These are phyloP conservation scores for Stenogyne calaminthoides DNA, from an alignment of 305 asterid species.

Conservation along the genomic window DNA sequence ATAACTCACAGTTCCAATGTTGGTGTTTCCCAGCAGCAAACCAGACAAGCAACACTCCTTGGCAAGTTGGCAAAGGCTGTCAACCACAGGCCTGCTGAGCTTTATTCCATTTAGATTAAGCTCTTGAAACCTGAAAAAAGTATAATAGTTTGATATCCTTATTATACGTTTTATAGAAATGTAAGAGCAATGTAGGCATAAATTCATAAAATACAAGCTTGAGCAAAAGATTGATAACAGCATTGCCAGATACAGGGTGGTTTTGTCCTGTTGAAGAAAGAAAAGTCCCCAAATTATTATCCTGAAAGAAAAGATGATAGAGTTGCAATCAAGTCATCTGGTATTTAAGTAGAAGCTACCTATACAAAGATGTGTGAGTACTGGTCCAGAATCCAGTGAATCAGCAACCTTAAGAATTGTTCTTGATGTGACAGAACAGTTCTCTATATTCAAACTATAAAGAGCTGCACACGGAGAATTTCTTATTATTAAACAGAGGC, in stretches of 20 bases:
- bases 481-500: slow-evolving; percentile 19
- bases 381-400: slow-evolving; percentile 70
- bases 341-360: slow-evolving; percentile 46
- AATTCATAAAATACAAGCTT: slow-evolving; percentile 45
- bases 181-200: slow-evolving; percentile 15
- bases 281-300: slow-evolving; percentile 14
- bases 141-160: slow-evolving; percentile 20
- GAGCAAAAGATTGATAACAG: slow-evolving; percentile 54
- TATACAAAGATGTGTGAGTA: slow-evolving; percentile 69
- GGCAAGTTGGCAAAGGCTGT: slow-evolving; percentile 74
- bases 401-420: slow-evolving; percentile 87
- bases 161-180: slow-evolving; percentile 6
- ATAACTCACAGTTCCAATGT: slow-evolving; percentile 75
- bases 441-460: slow-evolving; percentile 76
- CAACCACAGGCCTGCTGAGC: slow-evolving; percentile 75
- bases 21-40: slow-evolving; percentile 76
- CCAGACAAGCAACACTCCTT: slow-evolving; percentile 69
- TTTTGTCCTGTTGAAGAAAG: slow-evolving; percentile 66
- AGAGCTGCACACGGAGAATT: slow-evolving; percentile 64
- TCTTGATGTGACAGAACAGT: slow-evolving; percentile 89
- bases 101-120: slow-evolving; percentile 78
- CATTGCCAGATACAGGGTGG: slow-evolving; percentile 71
- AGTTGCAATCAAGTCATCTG: slow-evolving; percentile 24
- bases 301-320: slow-evolving; percentile 21
- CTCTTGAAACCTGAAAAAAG: slow-evolving; percentile 73